Percentiles rank a stretch among this genome's conserved stretches.
Evolutionary conservation across 768 basidiomycete species (phyloP).

Genomic region (Multifurca ochricompacta): DNA sequence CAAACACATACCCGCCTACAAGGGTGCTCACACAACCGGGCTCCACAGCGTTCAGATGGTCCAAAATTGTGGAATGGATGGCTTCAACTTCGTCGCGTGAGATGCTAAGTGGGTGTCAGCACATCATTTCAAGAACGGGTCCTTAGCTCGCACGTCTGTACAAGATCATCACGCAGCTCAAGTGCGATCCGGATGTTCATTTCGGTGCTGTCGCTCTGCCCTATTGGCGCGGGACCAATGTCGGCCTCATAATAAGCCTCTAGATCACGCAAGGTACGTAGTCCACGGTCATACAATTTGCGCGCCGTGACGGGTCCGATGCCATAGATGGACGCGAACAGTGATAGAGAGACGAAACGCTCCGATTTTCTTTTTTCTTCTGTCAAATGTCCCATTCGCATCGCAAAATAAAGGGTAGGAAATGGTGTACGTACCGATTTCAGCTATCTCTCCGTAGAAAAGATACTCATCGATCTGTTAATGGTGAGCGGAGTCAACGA

Average conservation of each 20-base stretch:
- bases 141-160: slow-evolving; percentile 32
- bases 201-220: slow-evolving; percentile 18
- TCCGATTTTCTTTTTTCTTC: slow-evolving; percentile 36
- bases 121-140: not conserved
- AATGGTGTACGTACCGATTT: slow-evolving; percentile 39
- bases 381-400: slow-evolving; percentile 29
- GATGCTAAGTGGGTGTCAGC: slow-evolving; percentile 39
- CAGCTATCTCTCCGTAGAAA: slow-evolving; percentile 44
- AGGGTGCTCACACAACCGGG: slow-evolving; percentile 68
- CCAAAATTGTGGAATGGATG: slow-evolving; percentile 60
- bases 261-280: slow-evolving; percentile 64
- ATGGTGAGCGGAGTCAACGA: not conserved
- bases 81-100: slow-evolving; percentile 70
- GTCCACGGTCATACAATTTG: slow-evolving; percentile 52
- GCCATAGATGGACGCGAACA: slow-evolving; percentile 60
- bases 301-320: slow-evolving; percentile 68
- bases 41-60: slow-evolving; percentile 54
- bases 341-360: slow-evolving; percentile 49
- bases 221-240: slow-evolving; percentile 19
- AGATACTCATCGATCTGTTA: slow-evolving; percentile 57
- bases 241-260: slow-evolving; percentile 54
- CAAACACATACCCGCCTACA: slow-evolving; percentile 57
- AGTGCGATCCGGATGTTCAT: slow-evolving; percentile 47
- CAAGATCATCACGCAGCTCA: slow-evolving; percentile 50
- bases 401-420: not conserved